Conservation (phyloP, 1,139 yeast species). For the Suhomyces maxii region DNA sequence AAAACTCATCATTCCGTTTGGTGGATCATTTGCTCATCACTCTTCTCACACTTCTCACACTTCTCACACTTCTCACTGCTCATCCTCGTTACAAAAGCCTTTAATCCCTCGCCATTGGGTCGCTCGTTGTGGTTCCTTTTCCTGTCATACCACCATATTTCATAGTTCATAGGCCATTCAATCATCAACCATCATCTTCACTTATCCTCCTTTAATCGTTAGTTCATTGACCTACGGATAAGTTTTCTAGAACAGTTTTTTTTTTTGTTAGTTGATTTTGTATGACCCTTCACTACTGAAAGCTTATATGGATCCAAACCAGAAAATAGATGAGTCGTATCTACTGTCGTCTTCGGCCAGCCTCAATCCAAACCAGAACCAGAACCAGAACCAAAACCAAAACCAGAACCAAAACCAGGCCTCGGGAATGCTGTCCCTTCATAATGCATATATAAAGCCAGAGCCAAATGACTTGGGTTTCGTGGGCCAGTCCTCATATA, state of each 20-base stretch:
- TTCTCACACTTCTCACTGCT: not conserved
- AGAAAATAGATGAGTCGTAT: constrained; percentile 14
- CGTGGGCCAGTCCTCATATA: not conserved
- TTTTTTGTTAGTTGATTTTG: not conserved
- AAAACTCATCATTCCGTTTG: constrained; percentile 4
- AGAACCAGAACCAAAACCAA: not conserved
- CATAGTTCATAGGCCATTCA: not conserved
- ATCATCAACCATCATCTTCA: not conserved
- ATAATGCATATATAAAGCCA: constrained; percentile 8
- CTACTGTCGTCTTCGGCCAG: constrained; percentile 3
- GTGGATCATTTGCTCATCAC: constrained; percentile 10
- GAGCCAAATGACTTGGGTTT: constrained; percentile 8
- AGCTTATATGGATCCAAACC: constrained; percentile 10
- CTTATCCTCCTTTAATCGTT: too few species aligned
- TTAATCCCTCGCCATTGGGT: not conserved
- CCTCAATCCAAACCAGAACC: not conserved
- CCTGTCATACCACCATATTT: not conserved
- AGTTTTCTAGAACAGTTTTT: too few species aligned
- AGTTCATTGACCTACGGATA: too few species aligned
- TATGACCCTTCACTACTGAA: not conserved
- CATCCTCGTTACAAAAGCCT: not conserved
- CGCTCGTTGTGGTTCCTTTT: not conserved
- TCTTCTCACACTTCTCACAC: constrained; percentile 1
- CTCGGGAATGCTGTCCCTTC: constrained; percentile 4
- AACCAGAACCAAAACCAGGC: constrained; percentile 3